phyloP scores from a whole-genome alignment of 2,329 filamentous ascomycete genomes.

The Pyricularia sp. region DNA sequence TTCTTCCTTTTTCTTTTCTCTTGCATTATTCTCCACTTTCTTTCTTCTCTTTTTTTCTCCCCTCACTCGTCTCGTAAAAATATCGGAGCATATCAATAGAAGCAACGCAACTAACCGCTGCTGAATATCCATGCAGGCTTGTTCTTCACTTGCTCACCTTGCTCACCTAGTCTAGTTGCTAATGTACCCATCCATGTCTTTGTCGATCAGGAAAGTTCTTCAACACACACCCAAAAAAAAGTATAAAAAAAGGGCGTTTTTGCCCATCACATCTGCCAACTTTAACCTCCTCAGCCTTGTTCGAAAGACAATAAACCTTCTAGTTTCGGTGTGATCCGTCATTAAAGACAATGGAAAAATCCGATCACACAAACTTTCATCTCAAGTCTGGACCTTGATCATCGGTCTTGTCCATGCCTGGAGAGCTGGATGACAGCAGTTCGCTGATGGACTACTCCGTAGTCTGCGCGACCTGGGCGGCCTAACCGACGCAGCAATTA shows the following conservation, averaged over 20 bases:
- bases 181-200: too few relatives aligned
- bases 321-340: background rate
- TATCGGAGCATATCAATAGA: background rate
- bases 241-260: background rate
- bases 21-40: background rate
- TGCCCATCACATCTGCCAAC: background rate
- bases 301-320: background rate
- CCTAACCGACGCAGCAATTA: background rate
- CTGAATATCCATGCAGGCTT: too few relatives aligned
- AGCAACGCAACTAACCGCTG: background rate
- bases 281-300: background rate
- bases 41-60: background rate
- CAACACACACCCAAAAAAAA: background rate
- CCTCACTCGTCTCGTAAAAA: background rate
- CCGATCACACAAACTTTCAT: background rate
- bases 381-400: background rate
- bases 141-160: too few relatives aligned
- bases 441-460: background rate
- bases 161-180: too few relatives aligned
- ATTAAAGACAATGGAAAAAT: background rate
- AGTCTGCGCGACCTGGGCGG: background rate
- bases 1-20: background rate
- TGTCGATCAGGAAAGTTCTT: too few relatives aligned
- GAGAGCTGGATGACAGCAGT: background rate
- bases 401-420: background rate